Conservation (phyloP, 345 rosid species). For the Syzygium jambos region DNA sequence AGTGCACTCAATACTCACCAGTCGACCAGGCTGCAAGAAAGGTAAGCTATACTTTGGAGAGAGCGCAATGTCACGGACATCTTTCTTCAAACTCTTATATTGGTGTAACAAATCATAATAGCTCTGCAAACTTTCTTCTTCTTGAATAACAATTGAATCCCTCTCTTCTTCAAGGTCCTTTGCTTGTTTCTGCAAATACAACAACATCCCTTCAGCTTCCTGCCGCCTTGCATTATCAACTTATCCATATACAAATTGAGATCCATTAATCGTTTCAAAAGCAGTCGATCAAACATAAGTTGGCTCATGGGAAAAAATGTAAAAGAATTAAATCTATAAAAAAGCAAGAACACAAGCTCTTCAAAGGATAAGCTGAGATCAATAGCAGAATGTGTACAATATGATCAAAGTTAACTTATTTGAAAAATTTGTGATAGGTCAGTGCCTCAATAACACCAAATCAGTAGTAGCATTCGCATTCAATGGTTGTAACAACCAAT, state of each 20-base stretch:
- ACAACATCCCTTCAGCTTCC: background rate
- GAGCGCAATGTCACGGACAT: conserved; percentile 60
- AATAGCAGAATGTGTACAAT: background rate
- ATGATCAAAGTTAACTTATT: background rate
- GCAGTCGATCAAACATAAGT: background rate
- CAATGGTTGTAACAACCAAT: background rate
- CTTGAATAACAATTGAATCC: conserved; percentile 81
- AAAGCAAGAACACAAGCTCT: background rate
- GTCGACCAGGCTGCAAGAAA: conserved; percentile 74
- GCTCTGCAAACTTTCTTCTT: conserved; percentile 78
- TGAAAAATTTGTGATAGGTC: background rate
- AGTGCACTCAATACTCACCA: conserved; percentile 49
- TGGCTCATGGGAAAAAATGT: background rate
- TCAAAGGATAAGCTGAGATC: background rate
- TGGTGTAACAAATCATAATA: conserved; percentile 77
- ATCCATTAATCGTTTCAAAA: background rate
- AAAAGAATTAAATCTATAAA: background rate
- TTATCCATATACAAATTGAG: background rate
- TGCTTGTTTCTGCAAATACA: conserved; percentile 58
- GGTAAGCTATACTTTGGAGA: conserved; percentile 86
- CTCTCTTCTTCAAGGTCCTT: conserved; percentile 77
- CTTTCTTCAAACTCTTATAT: conserved; percentile 67
- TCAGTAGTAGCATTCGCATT: background rate
- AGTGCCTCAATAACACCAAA: background rate
- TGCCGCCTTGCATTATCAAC: background rate